Conservation (phyloP, 1,139 yeast genomes). For the Candida labiduridarum region DNA sequence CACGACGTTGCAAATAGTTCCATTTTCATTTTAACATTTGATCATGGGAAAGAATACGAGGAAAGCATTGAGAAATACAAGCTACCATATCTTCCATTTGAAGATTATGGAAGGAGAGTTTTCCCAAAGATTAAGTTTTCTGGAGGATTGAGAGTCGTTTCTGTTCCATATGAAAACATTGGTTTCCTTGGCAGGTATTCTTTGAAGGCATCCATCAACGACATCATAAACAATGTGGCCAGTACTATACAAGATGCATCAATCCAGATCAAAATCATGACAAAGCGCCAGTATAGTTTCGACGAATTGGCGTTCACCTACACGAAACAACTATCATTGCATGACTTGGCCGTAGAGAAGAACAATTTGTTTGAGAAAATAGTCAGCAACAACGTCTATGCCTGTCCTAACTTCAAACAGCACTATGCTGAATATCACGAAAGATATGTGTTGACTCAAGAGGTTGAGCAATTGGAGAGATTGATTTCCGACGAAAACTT, state of each 20-base stretch:
- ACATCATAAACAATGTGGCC: conserved; percentile 45
- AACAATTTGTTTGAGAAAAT: conserved; percentile 41
- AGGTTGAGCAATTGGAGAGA: conserved; percentile 59
- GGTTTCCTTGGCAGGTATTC: conserved; percentile 53
- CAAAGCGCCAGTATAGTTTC: conserved; percentile 48
- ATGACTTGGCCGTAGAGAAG: conserved; percentile 53
- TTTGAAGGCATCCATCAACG: conserved; percentile 43
- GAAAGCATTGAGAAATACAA: conserved; percentile 27
- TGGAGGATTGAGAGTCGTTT: conserved; percentile 38
- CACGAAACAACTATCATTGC: conserved; percentile 52
- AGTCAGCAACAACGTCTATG: conserved; percentile 25
- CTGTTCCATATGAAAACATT: conserved; percentile 50
- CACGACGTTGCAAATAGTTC: conserved; percentile 31
- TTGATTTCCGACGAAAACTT: conserved; percentile 84
- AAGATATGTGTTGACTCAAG: conserved; percentile 46
- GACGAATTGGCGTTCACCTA: conserved; percentile 47
- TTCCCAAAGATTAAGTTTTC: conserved; percentile 34
- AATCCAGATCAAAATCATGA: conserved; percentile 39
- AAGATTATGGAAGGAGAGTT: conserved; percentile 26
- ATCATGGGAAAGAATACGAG: conserved; percentile 45
- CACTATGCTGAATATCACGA: conserved; percentile 53
- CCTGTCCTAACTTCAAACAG: conserved; percentile 44
- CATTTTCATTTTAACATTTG: conserved; percentile 43
- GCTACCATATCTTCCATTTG: conserved; percentile 56
- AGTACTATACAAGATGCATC: conserved; percentile 45